A percentile compares a stretch with the other conserved stretches of the same genome.
These are phyloP conservation scores for Candida nonsorbophila DNA, from an alignment of 805 yeast species.

Conservation along the genomic window DNA sequence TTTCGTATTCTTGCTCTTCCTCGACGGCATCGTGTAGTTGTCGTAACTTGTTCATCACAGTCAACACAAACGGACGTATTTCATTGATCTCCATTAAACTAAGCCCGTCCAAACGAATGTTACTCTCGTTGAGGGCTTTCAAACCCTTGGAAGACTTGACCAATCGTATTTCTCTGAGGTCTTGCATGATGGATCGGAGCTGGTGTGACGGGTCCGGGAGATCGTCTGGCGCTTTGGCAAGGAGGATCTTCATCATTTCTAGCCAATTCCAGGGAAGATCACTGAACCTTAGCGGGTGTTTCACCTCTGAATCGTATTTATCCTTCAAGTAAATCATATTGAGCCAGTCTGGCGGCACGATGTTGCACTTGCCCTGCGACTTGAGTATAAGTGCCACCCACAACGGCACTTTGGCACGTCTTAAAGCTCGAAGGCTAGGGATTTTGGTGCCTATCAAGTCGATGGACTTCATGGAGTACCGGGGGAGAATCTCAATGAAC, in stretches of 20 bases:
- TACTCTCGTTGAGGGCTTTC: slow-evolving; percentile 70
- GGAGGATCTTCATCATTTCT: slow-evolving; percentile 65
- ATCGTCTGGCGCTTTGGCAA: slow-evolving; percentile 74
- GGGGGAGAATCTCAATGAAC: slow-evolving; percentile 66
- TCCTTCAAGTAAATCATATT: slow-evolving; percentile 46
- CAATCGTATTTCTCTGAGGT: slow-evolving; percentile 75
- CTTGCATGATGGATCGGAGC: slow-evolving; percentile 69
- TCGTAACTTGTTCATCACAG: slow-evolving; percentile 74
- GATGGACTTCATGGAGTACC: slow-evolving; percentile 62
- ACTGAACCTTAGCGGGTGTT: slow-evolving; percentile 54
- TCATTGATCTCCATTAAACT: slow-evolving; percentile 85
- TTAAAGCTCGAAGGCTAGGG: slow-evolving; percentile 62
- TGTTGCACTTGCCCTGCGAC: slow-evolving; percentile 79
- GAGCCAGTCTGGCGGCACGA: slow-evolving; percentile 86
- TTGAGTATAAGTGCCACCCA: slow-evolving; percentile 86
- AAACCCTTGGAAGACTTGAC: slow-evolving; percentile 81
- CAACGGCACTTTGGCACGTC: slow-evolving; percentile 65
- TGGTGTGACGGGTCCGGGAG: slow-evolving; percentile 66
- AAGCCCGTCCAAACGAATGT: slow-evolving; percentile 76
- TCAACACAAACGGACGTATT: slow-evolving; percentile 73
- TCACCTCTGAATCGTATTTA: slow-evolving; percentile 62
- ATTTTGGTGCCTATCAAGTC: slow-evolving; percentile 56
- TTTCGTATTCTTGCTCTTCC: slow-evolving; percentile 9
- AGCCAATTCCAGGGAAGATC: slow-evolving; percentile 86
- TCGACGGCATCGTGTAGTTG: slow-evolving; percentile 39